A percentile compares a stretch with the other conserved stretches of the same genome.
Evolutionary conservation across 2,329 filamentous ascomycete species (phyloP).

Genomic region (Pseudogymnoascus sp.): DNA sequence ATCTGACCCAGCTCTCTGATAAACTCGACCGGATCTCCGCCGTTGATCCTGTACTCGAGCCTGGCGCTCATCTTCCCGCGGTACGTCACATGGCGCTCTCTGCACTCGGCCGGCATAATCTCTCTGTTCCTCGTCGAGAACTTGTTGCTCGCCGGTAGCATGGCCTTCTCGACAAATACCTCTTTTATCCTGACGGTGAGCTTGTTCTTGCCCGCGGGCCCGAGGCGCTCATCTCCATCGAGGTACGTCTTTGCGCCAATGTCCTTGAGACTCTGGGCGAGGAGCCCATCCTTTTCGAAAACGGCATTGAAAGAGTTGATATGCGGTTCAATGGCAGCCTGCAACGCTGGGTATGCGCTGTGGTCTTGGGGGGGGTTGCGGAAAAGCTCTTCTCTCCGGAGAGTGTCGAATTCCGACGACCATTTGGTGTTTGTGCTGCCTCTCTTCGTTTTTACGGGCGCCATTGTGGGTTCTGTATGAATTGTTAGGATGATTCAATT

Average conservation of each 20-base stretch:
- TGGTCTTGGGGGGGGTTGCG: constrained; percentile 78
- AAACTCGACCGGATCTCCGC: constrained; percentile 74
- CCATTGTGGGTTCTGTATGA: constrained; percentile 12
- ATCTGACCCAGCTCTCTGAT: constrained; percentile 79
- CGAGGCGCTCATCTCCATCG: constrained; percentile 64
- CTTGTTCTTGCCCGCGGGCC: constrained; percentile 56
- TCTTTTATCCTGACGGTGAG: constrained; percentile 72
- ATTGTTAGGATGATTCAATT: background rate
- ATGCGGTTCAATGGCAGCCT: constrained; percentile 80
- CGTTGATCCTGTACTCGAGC: constrained; percentile 79
- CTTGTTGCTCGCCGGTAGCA: constrained; percentile 75
- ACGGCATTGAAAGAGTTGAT: constrained; percentile 93
- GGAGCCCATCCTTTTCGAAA: constrained; percentile 62
- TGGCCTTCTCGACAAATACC: constrained; percentile 72
- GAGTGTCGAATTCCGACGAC: constrained; percentile 78
- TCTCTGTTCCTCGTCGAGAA: constrained; percentile 69
- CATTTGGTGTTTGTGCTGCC: constrained; percentile 59
- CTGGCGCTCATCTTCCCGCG: constrained; percentile 75
- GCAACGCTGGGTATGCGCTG: constrained; percentile 78
- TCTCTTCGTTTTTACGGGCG: constrained; percentile 25
- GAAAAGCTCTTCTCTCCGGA: constrained; percentile 82
- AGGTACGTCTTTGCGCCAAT: constrained; percentile 85
- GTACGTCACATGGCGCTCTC: constrained; percentile 89
- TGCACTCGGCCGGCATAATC: constrained; percentile 84
- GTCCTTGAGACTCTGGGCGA: constrained; percentile 72